Conservation (phyloP, 73 alveolate genomes). For the Breviolum minutum region DNA sequence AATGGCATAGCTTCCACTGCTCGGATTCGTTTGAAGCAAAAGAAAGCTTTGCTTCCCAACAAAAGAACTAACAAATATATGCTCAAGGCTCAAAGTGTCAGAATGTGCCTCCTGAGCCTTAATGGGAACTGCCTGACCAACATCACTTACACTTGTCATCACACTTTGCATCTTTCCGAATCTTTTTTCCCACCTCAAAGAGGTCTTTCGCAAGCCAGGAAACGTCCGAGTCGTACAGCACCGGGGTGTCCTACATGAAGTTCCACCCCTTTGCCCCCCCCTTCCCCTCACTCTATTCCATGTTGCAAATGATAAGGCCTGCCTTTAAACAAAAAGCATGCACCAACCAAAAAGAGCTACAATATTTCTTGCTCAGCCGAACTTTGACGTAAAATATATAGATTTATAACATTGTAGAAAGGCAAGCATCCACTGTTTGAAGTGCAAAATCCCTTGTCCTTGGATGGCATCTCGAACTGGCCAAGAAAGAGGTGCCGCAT, state of each 20-base stretch:
- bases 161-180: too few species aligned
- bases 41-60: too few species aligned
- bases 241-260: constrained; percentile 7
- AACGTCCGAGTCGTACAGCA: constrained; percentile 64
- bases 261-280: neutral
- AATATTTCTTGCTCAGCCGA: neutral
- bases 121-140: neutral
- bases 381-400: neutral
- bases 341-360: neutral
- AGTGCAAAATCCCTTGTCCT: neutral
- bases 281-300: neutral
- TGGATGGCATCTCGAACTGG: constrained; percentile 32
- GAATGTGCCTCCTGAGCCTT: neutral
- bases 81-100: neutral
- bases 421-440: neutral
- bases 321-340: neutral
- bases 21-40: neutral
- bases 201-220: constrained; percentile 22
- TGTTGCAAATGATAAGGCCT: neutral
- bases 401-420: neutral
- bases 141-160: too few species aligned
- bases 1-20: neutral
- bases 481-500: neutral
- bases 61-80: too few species aligned
- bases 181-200: neutral